phyloP scores from a whole-genome alignment of 805 yeast genomes.

The Pichia cephalocereana region DNA sequence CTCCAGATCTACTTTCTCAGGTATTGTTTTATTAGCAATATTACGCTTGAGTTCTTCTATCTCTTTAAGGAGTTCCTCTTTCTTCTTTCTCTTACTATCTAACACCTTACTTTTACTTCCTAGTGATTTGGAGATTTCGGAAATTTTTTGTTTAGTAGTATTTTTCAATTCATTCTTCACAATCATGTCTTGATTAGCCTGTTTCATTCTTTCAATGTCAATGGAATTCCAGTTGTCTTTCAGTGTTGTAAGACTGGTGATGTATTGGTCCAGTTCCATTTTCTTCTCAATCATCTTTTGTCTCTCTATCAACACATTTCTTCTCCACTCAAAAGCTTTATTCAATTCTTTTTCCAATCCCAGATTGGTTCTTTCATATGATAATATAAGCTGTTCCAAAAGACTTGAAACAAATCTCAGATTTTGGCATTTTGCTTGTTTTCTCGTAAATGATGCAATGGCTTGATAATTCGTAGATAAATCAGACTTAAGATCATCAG shows the following conservation, averaged over 20 bases:
- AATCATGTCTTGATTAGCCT: neutral
- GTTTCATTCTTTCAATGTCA: constrained; percentile 5
- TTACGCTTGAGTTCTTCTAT: constrained; percentile 1
- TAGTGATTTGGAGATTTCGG: neutral
- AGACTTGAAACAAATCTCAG: constrained; percentile 20
- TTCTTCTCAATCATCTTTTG: constrained; percentile 18
- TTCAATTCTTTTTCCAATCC: constrained; percentile 15
- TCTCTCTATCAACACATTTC: constrained; percentile 15
- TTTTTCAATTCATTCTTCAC: neutral
- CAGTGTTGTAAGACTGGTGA: constrained; percentile 8
- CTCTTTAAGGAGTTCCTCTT: constrained; percentile 1
- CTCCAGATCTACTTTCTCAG: constrained; percentile 12
- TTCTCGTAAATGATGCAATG: constrained; percentile 23
- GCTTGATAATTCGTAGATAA: constrained; percentile 24
- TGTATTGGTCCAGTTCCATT: constrained; percentile 11
- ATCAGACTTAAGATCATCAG: constrained; percentile 17
- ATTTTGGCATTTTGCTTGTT: constrained; percentile 23
- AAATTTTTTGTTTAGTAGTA: neutral
- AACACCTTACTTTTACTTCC: neutral
- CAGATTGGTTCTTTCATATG: constrained; percentile 18
- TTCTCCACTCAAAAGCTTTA: constrained; percentile 19
- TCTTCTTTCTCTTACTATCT: neutral
- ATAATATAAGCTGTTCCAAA: constrained; percentile 19
- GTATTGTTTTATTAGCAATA: constrained; percentile 6
- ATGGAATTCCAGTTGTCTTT: constrained; percentile 8